phyloP scores from a whole-genome alignment of 2,329 filamentous ascomycete genomes.

The Juglanconis sp. region DNA sequence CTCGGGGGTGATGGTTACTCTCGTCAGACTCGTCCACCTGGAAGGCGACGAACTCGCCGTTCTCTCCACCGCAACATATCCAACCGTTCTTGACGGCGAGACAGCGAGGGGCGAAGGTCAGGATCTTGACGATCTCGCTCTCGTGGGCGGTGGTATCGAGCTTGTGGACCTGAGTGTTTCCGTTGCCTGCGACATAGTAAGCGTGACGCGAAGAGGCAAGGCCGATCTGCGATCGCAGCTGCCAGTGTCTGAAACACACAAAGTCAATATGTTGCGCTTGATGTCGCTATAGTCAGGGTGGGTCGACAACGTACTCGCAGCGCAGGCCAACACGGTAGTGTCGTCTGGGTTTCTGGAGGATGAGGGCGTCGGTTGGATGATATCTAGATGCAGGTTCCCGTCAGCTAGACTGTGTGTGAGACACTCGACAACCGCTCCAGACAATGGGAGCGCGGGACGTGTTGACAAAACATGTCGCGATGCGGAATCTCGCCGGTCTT shows the following conservation, averaged over 20 bases:
- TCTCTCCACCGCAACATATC: conserved; percentile 86
- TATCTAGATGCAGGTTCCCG: conserved; percentile 41
- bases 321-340: conserved; percentile 53
- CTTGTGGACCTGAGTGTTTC: conserved; percentile 62
- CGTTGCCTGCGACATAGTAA: conserved; percentile 77
- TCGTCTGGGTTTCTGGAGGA: conserved; percentile 58
- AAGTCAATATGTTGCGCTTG: not conserved
- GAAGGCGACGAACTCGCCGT: conserved; percentile 82
- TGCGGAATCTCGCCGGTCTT: not conserved
- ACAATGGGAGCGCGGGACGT: not conserved
- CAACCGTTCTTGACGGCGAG: conserved; percentile 83
- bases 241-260: conserved; percentile 64
- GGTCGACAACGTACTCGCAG: conserved; percentile 52
- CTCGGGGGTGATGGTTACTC: conserved; percentile 3
- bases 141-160: conserved; percentile 67
- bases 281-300: conserved; percentile 49
- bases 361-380: conserved; percentile 63
- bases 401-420: conserved; percentile 20
- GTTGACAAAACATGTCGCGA: not conserved
- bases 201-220: conserved; percentile 72
- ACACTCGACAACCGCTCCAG: not conserved
- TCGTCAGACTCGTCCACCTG: conserved; percentile 48
- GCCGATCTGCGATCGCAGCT: conserved; percentile 86
- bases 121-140: conserved; percentile 68
- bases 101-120: conserved; percentile 77